Base-by-base conservation (phyloP, 352 stramenopile genomes). In the Globisporangium sylvaticum region DNA sequence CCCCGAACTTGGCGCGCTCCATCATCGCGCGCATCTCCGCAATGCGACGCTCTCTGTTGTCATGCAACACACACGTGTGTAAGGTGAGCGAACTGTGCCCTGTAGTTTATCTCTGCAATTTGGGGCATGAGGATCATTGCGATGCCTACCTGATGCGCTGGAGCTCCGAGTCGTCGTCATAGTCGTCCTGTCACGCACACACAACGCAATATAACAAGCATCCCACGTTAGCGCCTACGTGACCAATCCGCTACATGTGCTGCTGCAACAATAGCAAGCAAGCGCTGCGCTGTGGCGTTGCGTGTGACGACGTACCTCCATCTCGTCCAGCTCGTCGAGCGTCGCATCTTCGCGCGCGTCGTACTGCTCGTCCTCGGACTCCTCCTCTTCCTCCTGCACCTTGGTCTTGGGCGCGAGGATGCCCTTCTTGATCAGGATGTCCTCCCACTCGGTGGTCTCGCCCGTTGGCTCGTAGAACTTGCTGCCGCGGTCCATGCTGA, bases 361-460 rank as follows among this genome's bases (percentile, higher is more conserved):
- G 22, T 80, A 74, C 67, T 90, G 72, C 68, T 94, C 78, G 27
- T 90, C 83, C 34, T 94, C 83, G 15, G 87, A 75, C 46, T 84
- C 63, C 34, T 93, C 75, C 54, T 87, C 80, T 64, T 96, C 87
- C 10, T 93, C 82, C 42, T 75, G 77, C 44, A 94, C 88, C 75
- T 96, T 96, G 48, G 83, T 93, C 84, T 95, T 96, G 52, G 88
- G 88, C 25, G 88, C 88, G 31, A 96, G 71, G 67, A 96, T 96
- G 6, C 88, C 88, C 67, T 92, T 93, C 76, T 95, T 96, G 56
- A 96, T 74, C 62, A 96, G 72, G 68, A 96, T 96, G 62, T 96
- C 88, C 73, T 96, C 88, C 88, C 88, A 96, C 75, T 96, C 87
- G 32, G 88, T 96, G 64, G 88, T 96, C 78, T 96, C 88, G 68